Conservation (phyloP, 495 filamentous ascomycete genomes). For the Penicillium odoratum region DNA sequence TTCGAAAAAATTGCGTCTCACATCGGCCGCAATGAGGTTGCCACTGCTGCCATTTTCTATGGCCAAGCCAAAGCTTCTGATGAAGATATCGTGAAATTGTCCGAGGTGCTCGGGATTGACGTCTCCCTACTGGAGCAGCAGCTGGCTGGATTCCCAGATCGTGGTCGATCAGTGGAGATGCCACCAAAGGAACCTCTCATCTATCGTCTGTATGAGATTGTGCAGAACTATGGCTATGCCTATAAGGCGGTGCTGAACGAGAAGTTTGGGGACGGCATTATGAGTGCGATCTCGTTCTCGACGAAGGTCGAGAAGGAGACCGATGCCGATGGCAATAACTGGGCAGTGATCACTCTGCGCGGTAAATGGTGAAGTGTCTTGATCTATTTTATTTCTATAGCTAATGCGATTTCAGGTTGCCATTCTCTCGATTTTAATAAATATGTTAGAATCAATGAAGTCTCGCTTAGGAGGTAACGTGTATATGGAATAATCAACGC, state of each 20-base stretch:
- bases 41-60: conserved; percentile 91
- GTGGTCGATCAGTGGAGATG: conserved; percentile 85
- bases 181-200: conserved; percentile 92
- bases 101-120: conserved; percentile 63
- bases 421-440: conserved; percentile 59
- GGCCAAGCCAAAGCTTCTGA: conserved; percentile 80
- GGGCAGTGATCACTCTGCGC: conserved; percentile 87
- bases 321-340: conserved; percentile 74
- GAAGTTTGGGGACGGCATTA: conserved; percentile 98
- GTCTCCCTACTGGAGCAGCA: conserved; percentile 58
- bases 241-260: conserved; percentile 97
- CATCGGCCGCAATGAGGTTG: conserved; percentile 85
- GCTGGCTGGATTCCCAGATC: conserved; percentile 74
- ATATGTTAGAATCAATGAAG: not conserved
- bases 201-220: conserved; percentile 92
- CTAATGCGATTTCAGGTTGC: conserved; percentile 43
- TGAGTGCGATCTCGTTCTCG: conserved; percentile 93
- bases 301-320: conserved; percentile 96
- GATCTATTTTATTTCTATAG: not conserved
- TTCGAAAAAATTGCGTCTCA: conserved; percentile 78
- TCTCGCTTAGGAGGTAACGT: too few relatives aligned
- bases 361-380: conserved; percentile 76
- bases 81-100: conserved; percentile 75
- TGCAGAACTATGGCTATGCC: conserved; percentile 97
- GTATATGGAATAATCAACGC: too few relatives aligned